Evolutionary conservation across 2,329 filamentous ascomycete species (phyloP).

Genomic region (Scorias spongiosa): DNA sequence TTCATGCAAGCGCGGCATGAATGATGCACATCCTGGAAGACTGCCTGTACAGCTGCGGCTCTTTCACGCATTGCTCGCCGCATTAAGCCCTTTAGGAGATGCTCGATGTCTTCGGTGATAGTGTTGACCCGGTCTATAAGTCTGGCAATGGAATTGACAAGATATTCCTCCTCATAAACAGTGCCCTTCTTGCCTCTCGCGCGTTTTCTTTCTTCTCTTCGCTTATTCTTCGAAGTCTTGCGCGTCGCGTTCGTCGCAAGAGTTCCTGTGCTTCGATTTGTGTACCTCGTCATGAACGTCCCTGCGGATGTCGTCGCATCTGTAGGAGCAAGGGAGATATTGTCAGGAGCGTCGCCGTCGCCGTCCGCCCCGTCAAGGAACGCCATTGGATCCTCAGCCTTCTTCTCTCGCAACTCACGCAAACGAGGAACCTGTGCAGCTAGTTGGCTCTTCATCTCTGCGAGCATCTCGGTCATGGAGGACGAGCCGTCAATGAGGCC

Average conservation of each 20-base stretch:
- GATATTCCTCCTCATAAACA: slow-evolving; percentile 95
- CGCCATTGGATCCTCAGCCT: slow-evolving; percentile 66
- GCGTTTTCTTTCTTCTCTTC: slow-evolving; percentile 85
- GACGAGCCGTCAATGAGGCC: slow-evolving; percentile 70
- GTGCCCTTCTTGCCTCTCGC: slow-evolving; percentile 90
- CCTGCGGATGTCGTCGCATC: slow-evolving; percentile 56
- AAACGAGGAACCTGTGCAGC: slow-evolving; percentile 75
- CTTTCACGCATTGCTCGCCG: slow-evolving; percentile 77
- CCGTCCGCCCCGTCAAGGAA: slow-evolving; percentile 58
- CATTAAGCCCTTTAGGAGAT: slow-evolving; percentile 62
- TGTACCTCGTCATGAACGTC: slow-evolving; percentile 89
- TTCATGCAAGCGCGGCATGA: slow-evolving; percentile 50
- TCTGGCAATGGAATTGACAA: slow-evolving; percentile 72
- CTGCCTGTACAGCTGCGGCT: slow-evolving; percentile 58
- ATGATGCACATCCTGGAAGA: slow-evolving; percentile 59
- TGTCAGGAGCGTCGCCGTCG: slow-evolving; percentile 66
- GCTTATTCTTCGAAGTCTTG: slow-evolving; percentile 73
- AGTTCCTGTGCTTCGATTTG: slow-evolving; percentile 55
- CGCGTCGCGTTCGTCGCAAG: slow-evolving; percentile 58
- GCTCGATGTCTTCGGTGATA: slow-evolving; percentile 54
- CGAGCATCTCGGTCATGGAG: slow-evolving; percentile 74
- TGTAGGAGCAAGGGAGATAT: slow-evolving; percentile 80
- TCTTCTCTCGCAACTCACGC: slow-evolving; percentile 64
- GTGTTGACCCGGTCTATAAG: slow-evolving; percentile 70
- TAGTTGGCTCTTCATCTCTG: slow-evolving; percentile 81